These are phyloP conservation scores for Cocos nucifera DNA, from an alignment of 176 grass and related monocot genomes.

Conservation along the genomic window DNA sequence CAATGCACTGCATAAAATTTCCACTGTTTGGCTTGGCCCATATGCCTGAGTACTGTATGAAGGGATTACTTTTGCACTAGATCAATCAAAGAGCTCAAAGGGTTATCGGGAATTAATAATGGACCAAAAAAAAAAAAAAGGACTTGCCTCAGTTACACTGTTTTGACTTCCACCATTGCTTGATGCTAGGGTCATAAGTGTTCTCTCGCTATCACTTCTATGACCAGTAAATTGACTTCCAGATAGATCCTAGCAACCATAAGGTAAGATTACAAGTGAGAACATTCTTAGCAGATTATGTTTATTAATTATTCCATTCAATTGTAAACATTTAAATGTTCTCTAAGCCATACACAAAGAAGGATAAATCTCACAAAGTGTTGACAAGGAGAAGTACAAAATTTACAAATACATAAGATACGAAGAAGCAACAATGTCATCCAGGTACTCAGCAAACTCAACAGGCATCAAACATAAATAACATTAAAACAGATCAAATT, in stretches of 20 bases:
- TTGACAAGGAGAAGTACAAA: no score
- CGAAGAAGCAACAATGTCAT: no score
- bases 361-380: no score
- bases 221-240: slow-evolving; percentile 36
- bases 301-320: neutral
- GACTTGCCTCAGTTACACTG: slow-evolving; percentile 53
- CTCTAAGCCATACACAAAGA: neutral
- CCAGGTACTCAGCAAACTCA: no score
- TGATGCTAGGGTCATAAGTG: slow-evolving; percentile 23
- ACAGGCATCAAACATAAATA: no score
- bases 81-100: slow-evolving; percentile 12
- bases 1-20: slow-evolving; percentile 76
- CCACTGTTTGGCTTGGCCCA: slow-evolving; percentile 62
- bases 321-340: neutral
- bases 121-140: slow-evolving; percentile 2
- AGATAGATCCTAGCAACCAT: slow-evolving; percentile 54
- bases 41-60: slow-evolving; percentile 50
- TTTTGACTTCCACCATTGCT: slow-evolving; percentile 33
- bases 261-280: neutral
- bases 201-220: slow-evolving; percentile 60
- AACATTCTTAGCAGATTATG: neutral
- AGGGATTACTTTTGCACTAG: slow-evolving; percentile 18
- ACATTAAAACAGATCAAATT: no score
- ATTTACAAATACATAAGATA: no score
- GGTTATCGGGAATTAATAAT: slow-evolving; percentile 5